A percentile compares a stretch with the other conserved stretches of the same genome.
phyloP scores from a whole-genome alignment of 2,329 filamentous ascomycete species.

The Trichoderma guizhouense region DNA sequence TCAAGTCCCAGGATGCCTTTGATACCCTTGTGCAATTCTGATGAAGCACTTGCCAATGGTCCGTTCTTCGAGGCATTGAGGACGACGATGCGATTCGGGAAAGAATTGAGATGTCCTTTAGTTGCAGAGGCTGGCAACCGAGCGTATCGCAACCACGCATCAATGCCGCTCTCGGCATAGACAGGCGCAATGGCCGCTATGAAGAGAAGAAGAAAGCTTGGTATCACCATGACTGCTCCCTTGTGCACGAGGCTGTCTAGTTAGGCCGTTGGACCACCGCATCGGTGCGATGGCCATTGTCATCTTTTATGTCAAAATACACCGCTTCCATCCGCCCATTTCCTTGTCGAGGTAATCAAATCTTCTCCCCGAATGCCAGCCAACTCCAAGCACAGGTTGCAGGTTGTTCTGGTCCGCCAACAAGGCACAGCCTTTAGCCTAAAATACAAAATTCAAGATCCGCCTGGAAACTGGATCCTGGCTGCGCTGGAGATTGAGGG shows the following conservation, averaged over 20 bases:
- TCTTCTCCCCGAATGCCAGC: background rate
- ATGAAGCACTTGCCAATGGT: constrained; percentile 57
- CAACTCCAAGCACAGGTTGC: background rate
- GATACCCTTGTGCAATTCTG: constrained; percentile 58
- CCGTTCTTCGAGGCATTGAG: constrained; percentile 52
- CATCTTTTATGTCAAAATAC: background rate
- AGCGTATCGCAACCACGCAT: constrained; percentile 64
- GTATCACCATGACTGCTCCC: background rate
- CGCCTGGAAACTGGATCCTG: background rate
- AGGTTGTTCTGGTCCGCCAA: background rate
- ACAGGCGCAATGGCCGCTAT: constrained; percentile 25
- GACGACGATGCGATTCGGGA: constrained; percentile 49
- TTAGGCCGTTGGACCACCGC: background rate
- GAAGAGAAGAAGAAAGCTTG: background rate
- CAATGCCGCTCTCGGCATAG: constrained; percentile 56
- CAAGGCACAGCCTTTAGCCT: constrained; percentile 2
- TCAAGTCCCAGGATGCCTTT: constrained; percentile 53
- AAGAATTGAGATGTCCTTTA: constrained; percentile 30
- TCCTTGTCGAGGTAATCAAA: background rate
- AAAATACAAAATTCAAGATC: background rate
- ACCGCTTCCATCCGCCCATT: background rate
- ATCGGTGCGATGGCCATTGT: background rate
- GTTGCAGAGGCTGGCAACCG: constrained; percentile 34
- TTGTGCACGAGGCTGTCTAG: background rate
- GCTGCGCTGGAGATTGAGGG: background rate